These are phyloP conservation scores for Botrytis porri DNA, from an alignment of 2,329 filamentous ascomycete genomes.

Conservation along the genomic window DNA sequence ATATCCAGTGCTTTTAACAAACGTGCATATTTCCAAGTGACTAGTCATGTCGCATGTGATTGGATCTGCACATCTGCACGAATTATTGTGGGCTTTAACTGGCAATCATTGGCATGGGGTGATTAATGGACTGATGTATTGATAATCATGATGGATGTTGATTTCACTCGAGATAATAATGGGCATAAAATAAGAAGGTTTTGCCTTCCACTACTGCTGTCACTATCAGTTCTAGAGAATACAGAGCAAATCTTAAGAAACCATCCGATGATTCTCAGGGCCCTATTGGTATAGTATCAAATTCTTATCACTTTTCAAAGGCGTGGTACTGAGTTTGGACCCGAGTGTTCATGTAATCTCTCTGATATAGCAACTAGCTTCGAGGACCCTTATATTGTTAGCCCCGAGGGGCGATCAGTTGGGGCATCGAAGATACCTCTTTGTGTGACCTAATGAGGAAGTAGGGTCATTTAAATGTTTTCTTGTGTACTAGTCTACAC, in stretches of 20 bases:
- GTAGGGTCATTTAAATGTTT: neutral
- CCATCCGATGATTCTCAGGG: neutral
- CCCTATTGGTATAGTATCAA: neutral
- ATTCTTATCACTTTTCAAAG: neutral
- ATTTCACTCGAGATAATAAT: neutral
- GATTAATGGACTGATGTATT: neutral
- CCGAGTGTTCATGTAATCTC: neutral
- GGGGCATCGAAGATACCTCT: neutral
- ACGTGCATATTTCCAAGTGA: conserved; percentile 1
- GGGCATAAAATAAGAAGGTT: neutral
- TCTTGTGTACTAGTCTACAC: neutral
- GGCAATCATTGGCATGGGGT: neutral
- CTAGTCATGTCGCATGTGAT: conserved; percentile 9
- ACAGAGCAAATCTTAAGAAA: neutral
- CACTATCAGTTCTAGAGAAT: neutral
- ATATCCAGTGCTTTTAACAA: neutral
- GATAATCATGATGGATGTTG: neutral
- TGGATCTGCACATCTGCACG: conserved; percentile 1
- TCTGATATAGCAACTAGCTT: neutral
- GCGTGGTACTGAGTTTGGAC: neutral
- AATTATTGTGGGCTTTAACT: neutral
- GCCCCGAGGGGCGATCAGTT: neutral
- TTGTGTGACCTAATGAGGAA: neutral
- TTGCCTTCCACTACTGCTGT: conserved; percentile 5
- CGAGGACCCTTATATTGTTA: neutral